phyloP scores from a whole-genome alignment of 1,139 yeast species.

The Sugiyamaella japonica region DNA sequence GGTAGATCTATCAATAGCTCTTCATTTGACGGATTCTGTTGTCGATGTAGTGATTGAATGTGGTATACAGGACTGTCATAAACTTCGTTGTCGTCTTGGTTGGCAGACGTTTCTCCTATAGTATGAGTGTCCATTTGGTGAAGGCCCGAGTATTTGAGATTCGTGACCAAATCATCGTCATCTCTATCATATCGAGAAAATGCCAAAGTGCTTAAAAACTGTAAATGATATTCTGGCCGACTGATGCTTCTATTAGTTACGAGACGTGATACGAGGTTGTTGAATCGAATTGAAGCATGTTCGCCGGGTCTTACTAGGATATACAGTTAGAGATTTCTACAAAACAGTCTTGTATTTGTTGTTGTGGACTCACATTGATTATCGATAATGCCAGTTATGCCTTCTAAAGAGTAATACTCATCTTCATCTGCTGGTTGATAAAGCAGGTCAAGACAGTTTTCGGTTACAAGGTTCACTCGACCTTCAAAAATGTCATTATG shows the following conservation, averaged over 20 bases:
- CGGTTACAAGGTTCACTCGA: background rate
- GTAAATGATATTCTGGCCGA: background rate
- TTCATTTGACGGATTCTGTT: conserved; percentile 46
- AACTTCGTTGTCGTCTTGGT: background rate
- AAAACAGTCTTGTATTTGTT: background rate
- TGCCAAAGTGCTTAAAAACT: conserved; percentile 5
- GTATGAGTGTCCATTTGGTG: background rate
- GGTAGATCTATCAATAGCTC: conserved; percentile 59
- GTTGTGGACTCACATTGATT: conserved; percentile 1
- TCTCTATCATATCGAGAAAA: background rate
- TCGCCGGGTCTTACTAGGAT: background rate
- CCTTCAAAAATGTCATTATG: background rate
- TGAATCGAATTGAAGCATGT: conserved; percentile 4
- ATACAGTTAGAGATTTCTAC: no score
- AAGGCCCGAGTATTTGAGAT: background rate
- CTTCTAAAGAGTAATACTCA: conserved; percentile 7
- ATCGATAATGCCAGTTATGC: conserved; percentile 5
- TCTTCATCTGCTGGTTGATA: background rate
- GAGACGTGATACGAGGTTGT: conserved; percentile 6
- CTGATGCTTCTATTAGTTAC: background rate
- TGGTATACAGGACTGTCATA: conserved; percentile 22
- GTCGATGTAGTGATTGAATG: conserved; percentile 22
- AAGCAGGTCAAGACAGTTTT: background rate
- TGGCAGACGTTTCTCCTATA: no score
- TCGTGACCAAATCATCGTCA: background rate